Base-by-base conservation (phyloP, 352 stramenopile genomes). In the Sclerospora graminicola region DNA sequence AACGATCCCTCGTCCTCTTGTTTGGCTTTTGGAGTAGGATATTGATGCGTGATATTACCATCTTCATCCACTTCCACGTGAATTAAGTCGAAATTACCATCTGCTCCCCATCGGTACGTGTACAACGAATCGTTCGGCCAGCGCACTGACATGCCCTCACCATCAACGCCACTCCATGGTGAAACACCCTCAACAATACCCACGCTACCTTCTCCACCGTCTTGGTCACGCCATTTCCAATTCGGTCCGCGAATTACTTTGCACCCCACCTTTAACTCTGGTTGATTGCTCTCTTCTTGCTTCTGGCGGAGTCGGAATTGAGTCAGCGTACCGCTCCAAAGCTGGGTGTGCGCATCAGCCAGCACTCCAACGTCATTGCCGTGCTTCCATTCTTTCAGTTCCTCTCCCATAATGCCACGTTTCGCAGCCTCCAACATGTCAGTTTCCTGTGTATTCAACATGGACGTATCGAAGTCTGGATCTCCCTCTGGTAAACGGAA, bases 161-260 rank as follows among this genome's bases (percentile, higher is more conserved):
- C 82, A 61, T 94, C 82, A 2, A 94, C 67, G 9, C 82, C 82
- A 61, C 82, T 94, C 82, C 82, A 94, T 0, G 82, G 82, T 11
- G 79, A 91, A 3, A 94, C 73, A 8, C 80, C 76, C 65, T 91
- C 82, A 14, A 94, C 77, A 28, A 76, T 53, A 28, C 82, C 82
- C 19, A 94, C 65, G 13, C 69, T 87, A 6, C 82, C 82, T 63
- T 89, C 81, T 10, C 82, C 82, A 10, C 82, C 82, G 36, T 94
- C 82, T 75, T 94, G 80, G 36, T 94, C 82, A 15, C 77, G 63
- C 81, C 82, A 91, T 53, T 92, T 93, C 82, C 82, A 94, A 51
- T 90, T 87, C 13, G 84, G 84, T 24, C 84, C 84, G n/a, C 84
- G 82, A 55, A 89, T 85, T 10, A 95, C 84, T 33, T 88, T 84